Percentiles rank a stretch among this genome's conserved stretches.
phyloP scores from a whole-genome alignment of 2,329 filamentous ascomycete genomes.

The Ophiocordyceps camponoti-saundersi region DNA sequence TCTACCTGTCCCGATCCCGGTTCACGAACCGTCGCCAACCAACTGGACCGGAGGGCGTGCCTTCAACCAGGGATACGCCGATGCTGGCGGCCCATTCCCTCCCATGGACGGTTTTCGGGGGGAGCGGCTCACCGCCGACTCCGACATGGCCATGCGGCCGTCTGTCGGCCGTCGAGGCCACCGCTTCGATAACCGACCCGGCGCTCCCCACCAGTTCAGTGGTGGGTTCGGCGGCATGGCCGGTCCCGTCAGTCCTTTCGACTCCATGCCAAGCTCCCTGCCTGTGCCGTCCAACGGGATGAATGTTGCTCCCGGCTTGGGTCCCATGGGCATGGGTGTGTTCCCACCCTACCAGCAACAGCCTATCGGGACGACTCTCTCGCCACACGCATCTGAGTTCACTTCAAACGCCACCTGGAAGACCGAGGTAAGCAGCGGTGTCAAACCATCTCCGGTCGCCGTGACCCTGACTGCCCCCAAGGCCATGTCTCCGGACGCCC shows the following conservation, averaged over 20 bases:
- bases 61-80: slow-evolving; percentile 21
- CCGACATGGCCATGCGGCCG: slow-evolving; percentile 28
- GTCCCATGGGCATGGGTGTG: slow-evolving; percentile 22
- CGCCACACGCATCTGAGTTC: slow-evolving; percentile 60
- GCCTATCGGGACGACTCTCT: slow-evolving; percentile 47
- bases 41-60: slow-evolving; percentile 29
- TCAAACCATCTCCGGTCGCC: not conserved
- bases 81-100: slow-evolving; percentile 18
- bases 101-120: slow-evolving; percentile 23
- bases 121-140: slow-evolving; percentile 30
- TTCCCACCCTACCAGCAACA: slow-evolving; percentile 36
- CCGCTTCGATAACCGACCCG: slow-evolving; percentile 28
- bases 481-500: slow-evolving; percentile 35
- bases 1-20: slow-evolving; percentile 17
- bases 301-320: slow-evolving; percentile 16
- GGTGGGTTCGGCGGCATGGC: slow-evolving; percentile 16
- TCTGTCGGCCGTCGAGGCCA: slow-evolving; percentile 24
- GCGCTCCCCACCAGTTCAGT: slow-evolving; percentile 15
- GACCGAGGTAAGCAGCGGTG: slow-evolving; percentile 26
- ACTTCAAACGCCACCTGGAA: slow-evolving; percentile 41
- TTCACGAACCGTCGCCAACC: slow-evolving; percentile 16
- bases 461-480: slow-evolving; percentile 12
- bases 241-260: slow-evolving; percentile 15
- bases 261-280: slow-evolving; percentile 18
- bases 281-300: slow-evolving; percentile 16